A percentile compares a stretch with the other conserved stretches of the same genome.
These are phyloP conservation scores for Tritrichomonas musculus DNA, from an alignment of 208 protist species.

Conservation along the genomic window DNA sequence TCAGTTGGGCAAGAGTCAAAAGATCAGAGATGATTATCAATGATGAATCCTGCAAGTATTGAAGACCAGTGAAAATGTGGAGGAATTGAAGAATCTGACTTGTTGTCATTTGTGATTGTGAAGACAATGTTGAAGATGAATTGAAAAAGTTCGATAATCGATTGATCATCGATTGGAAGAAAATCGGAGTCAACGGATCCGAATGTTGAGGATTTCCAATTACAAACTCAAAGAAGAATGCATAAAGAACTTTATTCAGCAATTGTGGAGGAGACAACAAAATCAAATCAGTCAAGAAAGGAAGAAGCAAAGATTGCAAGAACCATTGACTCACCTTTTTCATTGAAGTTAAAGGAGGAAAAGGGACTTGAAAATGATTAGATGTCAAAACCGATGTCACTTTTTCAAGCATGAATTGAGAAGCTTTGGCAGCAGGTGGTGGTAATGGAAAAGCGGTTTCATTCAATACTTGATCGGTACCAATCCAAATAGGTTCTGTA, in stretches of 20 bases:
- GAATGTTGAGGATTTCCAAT: neutral
- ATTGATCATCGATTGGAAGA: neutral
- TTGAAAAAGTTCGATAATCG: neutral
- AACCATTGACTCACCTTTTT: neutral
- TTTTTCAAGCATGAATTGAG: slow-evolving; percentile 12
- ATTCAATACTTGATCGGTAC: neutral
- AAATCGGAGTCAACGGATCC: neutral
- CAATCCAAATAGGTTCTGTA: neutral
- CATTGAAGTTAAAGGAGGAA: neutral
- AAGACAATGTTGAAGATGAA: neutral
- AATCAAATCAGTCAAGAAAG: slow-evolving; percentile 21
- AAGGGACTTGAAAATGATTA: neutral
- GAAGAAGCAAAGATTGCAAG: neutral
- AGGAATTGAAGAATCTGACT: neutral
- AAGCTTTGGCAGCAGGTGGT: neutral
- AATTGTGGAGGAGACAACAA: neutral
- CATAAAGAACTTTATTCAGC: neutral
- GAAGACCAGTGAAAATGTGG: neutral
- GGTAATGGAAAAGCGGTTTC: no score
- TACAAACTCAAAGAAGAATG: neutral
- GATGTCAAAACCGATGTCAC: neutral
- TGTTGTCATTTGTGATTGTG: no score
- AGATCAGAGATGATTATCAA: neutral
- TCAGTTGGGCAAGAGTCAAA: neutral
- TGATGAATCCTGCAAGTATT: neutral